These are phyloP conservation scores for Moniliophthora roreri DNA, from an alignment of 1,284 basidiomycete genomes.

Conservation along the genomic window DNA sequence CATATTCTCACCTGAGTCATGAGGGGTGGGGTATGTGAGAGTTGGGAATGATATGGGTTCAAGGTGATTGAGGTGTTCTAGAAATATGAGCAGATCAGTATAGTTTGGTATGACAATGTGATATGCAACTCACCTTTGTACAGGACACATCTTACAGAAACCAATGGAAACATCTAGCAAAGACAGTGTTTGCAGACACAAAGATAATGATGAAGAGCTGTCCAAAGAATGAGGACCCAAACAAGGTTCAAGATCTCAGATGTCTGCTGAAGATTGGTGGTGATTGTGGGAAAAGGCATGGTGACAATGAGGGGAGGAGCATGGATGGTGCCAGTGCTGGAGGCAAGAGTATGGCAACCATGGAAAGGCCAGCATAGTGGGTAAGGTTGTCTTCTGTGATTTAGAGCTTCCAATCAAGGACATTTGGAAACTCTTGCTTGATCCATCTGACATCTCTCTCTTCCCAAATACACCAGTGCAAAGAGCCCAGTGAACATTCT, in stretches of 20 bases:
- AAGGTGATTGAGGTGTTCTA: no score
- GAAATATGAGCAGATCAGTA: no score
- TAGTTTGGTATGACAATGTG: no score
- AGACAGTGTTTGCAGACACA: constrained; percentile 12
- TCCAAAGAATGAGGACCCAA: constrained; percentile 10
- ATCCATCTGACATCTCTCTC: constrained; percentile 73
- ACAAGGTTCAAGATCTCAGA: constrained; percentile 12
- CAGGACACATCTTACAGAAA: no score
- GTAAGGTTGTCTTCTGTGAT: constrained; percentile 53
- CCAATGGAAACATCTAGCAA: constrained; percentile 3
- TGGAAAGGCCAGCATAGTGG: constrained; percentile 10
- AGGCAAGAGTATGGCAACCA: not conserved
- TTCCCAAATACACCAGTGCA: constrained; percentile 80
- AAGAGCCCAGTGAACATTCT: constrained; percentile 76
- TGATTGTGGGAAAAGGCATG: constrained; percentile 1
- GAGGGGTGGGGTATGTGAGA: no score
- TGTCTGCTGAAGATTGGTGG: not conserved
- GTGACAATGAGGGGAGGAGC: not conserved
- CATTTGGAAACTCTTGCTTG: constrained; percentile 76
- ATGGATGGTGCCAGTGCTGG: not conserved
- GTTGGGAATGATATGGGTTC: no score
- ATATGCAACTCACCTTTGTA: no score
- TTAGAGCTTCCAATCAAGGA: constrained; percentile 68
- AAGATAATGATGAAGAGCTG: constrained; percentile 2
- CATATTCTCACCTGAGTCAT: no score